Percentiles rank a stretch among this genome's conserved stretches.
phyloP scores from a whole-genome alignment of 192 early-diverging fungal species.

The Coemansia furcata region DNA sequence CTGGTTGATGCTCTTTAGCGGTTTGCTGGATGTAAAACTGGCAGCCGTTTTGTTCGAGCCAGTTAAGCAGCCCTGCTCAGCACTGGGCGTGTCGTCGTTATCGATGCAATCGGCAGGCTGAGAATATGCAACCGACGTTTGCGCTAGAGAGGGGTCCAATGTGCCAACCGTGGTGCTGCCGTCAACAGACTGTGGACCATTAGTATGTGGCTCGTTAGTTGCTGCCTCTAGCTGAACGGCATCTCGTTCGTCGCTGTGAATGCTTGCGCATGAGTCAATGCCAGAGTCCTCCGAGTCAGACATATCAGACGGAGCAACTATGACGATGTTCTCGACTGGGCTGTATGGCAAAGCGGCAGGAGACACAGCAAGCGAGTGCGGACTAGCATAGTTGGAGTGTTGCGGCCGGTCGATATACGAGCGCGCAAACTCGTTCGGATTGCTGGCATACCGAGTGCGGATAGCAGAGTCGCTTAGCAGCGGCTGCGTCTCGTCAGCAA shows the following conservation, averaged over 20 bases:
- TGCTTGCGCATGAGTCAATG: conserved; percentile 23
- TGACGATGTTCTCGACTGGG: conserved; percentile 20
- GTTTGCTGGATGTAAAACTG: background rate
- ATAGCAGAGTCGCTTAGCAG: conserved; percentile 46
- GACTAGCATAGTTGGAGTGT: conserved; percentile 4
- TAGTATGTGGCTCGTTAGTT: background rate
- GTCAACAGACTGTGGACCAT: background rate
- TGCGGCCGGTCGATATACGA: conserved; percentile 33
- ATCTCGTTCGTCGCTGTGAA: background rate
- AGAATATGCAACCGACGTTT: background rate
- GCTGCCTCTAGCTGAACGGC: background rate
- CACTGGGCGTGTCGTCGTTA: background rate
- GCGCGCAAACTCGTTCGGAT: conserved; percentile 44
- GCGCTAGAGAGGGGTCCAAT: background rate
- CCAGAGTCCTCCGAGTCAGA: conserved; percentile 43
- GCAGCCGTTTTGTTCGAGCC: background rate
- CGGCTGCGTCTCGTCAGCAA: conserved; percentile 34
- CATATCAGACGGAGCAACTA: conserved; percentile 17
- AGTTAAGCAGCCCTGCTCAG: background rate
- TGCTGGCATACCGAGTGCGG: conserved; percentile 35
- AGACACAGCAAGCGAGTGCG: conserved; percentile 10
- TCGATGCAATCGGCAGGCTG: background rate
- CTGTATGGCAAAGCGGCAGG: conserved; percentile 7
- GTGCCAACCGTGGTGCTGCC: background rate
- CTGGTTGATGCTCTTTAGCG: background rate